Base-by-base conservation (phyloP, 495 filamentous ascomycete species). In the Hypoxylon subgilvum region DNA sequence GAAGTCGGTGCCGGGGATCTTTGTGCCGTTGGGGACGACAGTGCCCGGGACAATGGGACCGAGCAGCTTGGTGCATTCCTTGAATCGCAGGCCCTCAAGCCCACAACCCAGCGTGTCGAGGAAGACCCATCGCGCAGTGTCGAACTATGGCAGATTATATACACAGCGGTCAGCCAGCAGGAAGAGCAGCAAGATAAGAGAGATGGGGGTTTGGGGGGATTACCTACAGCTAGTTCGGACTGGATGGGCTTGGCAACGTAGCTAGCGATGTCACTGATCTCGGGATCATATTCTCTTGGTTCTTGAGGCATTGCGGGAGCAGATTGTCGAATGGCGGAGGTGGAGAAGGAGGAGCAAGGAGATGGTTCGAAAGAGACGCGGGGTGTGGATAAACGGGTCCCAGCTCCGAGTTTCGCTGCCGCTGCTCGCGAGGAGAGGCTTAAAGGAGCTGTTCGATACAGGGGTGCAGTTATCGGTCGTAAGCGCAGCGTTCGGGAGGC, bases 41-140 rank as follows among this genome's bases (percentile, higher is more conserved):
- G 94, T 97, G 39, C 92, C 94, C 16, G 87, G 83, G 34, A 98
- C 94, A 55, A 95, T 82, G 22, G 94, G 94, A n/a, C 94, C 94
- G 8, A 98, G 85, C 13, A 97, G 84, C 77, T 96, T 96, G 36
- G 87, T 83, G 80, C 94, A 98, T 76, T 96, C 90, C 74, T 92
- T 90, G 79, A 98, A 98, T 62, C 90, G 88, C 61, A 98, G 83
- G 56, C 90, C 94, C 78, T 97, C 92, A 27, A 97, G 85, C 59
- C 94, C 94, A 73, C 94, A 98, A 66, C 94, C 94, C 6, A 98
- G 84, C 27, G 95, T 98, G 74, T 98, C 94, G 59, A 97, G 84
- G 77, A 94, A 88, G 19, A 92, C 88, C 71, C 90, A 86, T 70
- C 89, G 84, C 44, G 90, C 90, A 17, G 93, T 97, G 73, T 97